Conservation (phyloP, 1,139 yeast genomes). For the Nakaseomyces bracarensis region DNA sequence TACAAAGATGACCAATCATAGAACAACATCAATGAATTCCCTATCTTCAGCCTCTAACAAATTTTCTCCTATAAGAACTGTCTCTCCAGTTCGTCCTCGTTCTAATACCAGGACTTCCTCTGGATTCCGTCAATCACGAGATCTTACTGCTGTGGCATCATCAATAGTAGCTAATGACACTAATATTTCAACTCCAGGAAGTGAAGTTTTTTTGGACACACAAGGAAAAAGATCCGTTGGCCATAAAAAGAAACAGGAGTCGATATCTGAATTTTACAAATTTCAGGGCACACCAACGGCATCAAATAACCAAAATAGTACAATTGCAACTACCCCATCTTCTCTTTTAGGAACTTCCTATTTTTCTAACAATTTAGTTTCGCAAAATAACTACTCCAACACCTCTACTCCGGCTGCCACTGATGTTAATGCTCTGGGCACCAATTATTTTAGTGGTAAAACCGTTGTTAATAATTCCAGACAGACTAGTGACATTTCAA, state of each 20-base stretch:
- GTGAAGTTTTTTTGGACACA: slow-evolving; percentile 19
- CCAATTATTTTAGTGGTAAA: slow-evolving; percentile 4
- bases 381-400: slow-evolving; percentile 21
- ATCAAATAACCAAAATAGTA: slow-evolving; percentile 10
- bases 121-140: slow-evolving; percentile 23
- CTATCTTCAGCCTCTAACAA: slow-evolving; percentile 22
- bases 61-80: slow-evolving; percentile 27
- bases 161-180: slow-evolving; percentile 9
- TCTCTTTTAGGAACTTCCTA: slow-evolving; percentile 20
- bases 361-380: slow-evolving; percentile 15
- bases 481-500: slow-evolving; percentile 6
- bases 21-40: slow-evolving; percentile 23
- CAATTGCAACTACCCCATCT: slow-evolving; percentile 15
- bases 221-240: slow-evolving; percentile 13
- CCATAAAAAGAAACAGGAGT: slow-evolving; percentile 25
- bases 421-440: slow-evolving; percentile 5
- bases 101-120: slow-evolving; percentile 25
- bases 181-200: slow-evolving; percentile 7
- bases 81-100: slow-evolving; percentile 28
- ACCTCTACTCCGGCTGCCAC: slow-evolving; percentile 24
- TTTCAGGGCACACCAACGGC: slow-evolving; percentile 12
- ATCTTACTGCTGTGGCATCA: slow-evolving; percentile 13
- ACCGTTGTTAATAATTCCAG: slow-evolving; percentile 4
- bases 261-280: slow-evolving; percentile 23
- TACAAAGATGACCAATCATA: slow-evolving; percentile 13